Evolutionary conservation across 768 basidiomycete genomes (phyloP).

Genomic region (Clitopilus passeckerianus): DNA sequence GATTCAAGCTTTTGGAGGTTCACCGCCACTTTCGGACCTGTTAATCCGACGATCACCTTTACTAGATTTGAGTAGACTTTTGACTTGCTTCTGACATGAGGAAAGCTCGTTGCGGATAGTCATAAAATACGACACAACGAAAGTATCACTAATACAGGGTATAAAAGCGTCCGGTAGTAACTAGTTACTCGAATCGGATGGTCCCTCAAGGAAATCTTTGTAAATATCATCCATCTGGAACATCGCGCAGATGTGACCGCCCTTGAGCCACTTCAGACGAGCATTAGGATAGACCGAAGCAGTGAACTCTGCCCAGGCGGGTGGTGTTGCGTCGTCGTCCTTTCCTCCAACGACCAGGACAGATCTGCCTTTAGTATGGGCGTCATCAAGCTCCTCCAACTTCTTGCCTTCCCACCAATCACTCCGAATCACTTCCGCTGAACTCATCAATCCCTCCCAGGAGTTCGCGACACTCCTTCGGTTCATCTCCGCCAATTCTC

Average conservation of each 20-base stretch:
- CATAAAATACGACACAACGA: too few species aligned
- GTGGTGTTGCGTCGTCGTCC: slow-evolving; percentile 28
- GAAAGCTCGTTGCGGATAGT: too few species aligned
- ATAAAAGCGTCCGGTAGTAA: too few species aligned
- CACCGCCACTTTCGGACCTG: not conserved
- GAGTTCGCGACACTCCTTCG: slow-evolving; percentile 34
- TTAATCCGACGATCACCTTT: too few species aligned
- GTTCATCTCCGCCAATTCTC: slow-evolving; percentile 27
- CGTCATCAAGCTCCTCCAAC: slow-evolving; percentile 35
- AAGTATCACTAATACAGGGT: too few species aligned
- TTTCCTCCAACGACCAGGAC: slow-evolving; percentile 31
- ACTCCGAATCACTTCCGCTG: slow-evolving; percentile 26
- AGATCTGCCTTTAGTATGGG: slow-evolving; percentile 28
- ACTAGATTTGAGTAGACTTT: too few species aligned
- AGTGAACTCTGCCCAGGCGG: slow-evolving; percentile 30
- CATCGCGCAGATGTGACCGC: slow-evolving; percentile 35
- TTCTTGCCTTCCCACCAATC: slow-evolving; percentile 35
- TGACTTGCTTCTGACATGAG: too few species aligned
- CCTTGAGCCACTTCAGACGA: slow-evolving; percentile 24
- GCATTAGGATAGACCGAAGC: slow-evolving; percentile 34
- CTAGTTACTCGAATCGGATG: not conserved
- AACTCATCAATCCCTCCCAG: slow-evolving; percentile 40
- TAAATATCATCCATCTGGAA: slow-evolving; percentile 33
- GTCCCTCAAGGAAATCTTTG: slow-evolving; percentile 17
- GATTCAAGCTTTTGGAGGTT: not conserved